These are phyloP conservation scores for Phytophthora palmivora DNA, from an alignment of 352 stramenopile species.

Conservation along the genomic window DNA sequence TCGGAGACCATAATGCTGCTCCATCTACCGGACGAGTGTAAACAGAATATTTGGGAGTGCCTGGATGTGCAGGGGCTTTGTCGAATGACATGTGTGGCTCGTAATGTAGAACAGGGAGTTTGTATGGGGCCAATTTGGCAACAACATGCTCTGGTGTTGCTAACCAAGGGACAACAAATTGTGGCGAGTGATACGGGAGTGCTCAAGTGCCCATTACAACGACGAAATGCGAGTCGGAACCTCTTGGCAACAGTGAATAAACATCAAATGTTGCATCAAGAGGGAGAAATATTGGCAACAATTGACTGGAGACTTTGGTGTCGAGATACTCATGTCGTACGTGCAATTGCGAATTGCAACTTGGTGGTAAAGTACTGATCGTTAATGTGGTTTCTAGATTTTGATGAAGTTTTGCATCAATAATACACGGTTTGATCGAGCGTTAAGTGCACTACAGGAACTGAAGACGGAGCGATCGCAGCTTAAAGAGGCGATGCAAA, in stretches of 20 bases:
- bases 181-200: constrained; percentile 26
- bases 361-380: constrained; percentile 3
- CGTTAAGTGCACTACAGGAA: constrained; percentile 50
- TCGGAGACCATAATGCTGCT: constrained; percentile 37
- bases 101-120: constrained; percentile 42
- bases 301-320: constrained; percentile 67
- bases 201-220: constrained; percentile 35
- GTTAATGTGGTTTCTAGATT: constrained; percentile 33
- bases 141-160: constrained; percentile 34
- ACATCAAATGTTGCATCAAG: background rate
- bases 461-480: constrained; percentile 56
- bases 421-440: constrained; percentile 44
- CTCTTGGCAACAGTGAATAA: constrained; percentile 21
- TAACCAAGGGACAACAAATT: constrained; percentile 31
- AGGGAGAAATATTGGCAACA: constrained; percentile 5
- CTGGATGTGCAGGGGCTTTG: constrained; percentile 63
- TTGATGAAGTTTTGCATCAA: constrained; percentile 38
- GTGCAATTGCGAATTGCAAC: constrained; percentile 3
- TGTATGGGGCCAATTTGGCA: constrained; percentile 49
- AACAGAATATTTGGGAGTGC: constrained; percentile 64
- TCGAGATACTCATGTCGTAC: constrained; percentile 57
- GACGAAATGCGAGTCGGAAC: constrained; percentile 43
- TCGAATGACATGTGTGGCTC: constrained; percentile 47
- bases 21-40: constrained; percentile 67
- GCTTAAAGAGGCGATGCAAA: constrained; percentile 60